Conservation (phyloP, 2,329 filamentous ascomycete genomes). For the Trichoderma oligosporum region DNA sequence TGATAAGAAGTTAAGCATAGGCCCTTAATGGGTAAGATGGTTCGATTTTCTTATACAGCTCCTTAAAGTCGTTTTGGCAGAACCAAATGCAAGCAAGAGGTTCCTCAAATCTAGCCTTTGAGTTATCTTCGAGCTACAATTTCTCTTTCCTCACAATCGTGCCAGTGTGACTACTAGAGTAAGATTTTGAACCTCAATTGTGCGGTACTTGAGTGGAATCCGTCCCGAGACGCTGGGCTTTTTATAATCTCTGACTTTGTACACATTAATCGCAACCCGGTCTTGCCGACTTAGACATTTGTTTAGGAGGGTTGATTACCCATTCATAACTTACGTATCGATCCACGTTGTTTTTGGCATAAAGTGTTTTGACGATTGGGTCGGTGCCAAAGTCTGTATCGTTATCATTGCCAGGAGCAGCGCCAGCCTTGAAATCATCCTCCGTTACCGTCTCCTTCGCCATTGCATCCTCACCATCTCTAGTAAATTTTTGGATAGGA, state of each 20-base stretch:
- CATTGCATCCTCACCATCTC: constrained; percentile 20
- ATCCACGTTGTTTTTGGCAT: constrained; percentile 34
- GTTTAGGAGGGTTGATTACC: constrained; percentile 41
- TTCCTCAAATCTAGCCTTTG: constrained; percentile 35
- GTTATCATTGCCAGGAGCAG: constrained; percentile 18
- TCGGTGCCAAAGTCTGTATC: constrained; percentile 31
- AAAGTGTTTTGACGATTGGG: constrained; percentile 37
- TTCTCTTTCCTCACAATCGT: constrained; percentile 42
- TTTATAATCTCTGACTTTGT: constrained; percentile 42
- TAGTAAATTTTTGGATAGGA: constrained; percentile 19
- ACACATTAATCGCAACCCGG: constrained; percentile 43
- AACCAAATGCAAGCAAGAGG: constrained; percentile 45
- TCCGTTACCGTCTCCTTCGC: background rate
- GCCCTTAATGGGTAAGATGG: constrained; percentile 31
- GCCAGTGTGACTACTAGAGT: constrained; percentile 41
- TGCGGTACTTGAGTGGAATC: constrained; percentile 39
- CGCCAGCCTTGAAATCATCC: background rate
- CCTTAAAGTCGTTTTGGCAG: constrained; percentile 40
- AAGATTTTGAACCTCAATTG: constrained; percentile 42
- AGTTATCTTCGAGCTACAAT: constrained; percentile 36
- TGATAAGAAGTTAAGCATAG: constrained; percentile 40
- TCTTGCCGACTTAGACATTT: constrained; percentile 41
- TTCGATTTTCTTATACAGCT: constrained; percentile 29
- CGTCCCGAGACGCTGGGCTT: constrained; percentile 40
- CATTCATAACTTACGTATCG: constrained; percentile 31